Evolutionary conservation across 805 yeast genomes (phyloP), one percentile per base, ranked within the genome.

Genomic region (Diddensiella transvaalensis): DNA sequence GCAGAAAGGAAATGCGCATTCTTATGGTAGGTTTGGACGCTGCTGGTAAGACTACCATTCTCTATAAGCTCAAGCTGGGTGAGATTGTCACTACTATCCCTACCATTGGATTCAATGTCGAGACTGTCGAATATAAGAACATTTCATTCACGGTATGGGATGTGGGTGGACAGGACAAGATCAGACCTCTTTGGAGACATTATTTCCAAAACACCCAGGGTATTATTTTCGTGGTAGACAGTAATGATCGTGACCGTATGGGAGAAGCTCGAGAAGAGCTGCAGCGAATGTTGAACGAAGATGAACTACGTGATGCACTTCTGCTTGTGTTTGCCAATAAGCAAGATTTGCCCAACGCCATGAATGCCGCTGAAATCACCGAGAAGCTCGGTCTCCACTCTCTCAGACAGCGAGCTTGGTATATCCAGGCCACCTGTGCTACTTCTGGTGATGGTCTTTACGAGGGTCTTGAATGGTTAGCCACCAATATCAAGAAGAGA

Each of bases 131-230:
- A 77, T 88, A 89, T 79, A 89, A 89, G 77, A 89, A 89, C 83
- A 87, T 89, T 72, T 85, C 95, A 39, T 89, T 89, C 76, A 88
- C 96, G 52, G 96, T 89, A 57, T 89, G 97, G 98, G 98, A 91
- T 81, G 96, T 90, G 62, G 98, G 98, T 85, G 98, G 98, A 81
- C 98, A 91, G 78, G 96, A 89, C 74, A 90, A 90, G 76, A 91
- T 91, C 67, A 87, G 98, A 77, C 96, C 98, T 52, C 78, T 91
- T 72, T 91, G 98, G 98, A 86, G 97, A 82, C 95, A 91, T 75
- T 91, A 91, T 73, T 91, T 83, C 87, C 96, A 91, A 76, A 91
- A 91, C 80, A 89, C 97, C 54, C 97, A 91, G 74, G 97, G 97
- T 77, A 87, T 91, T 68, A 90, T 91, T 70, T 91, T 90, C 69